phyloP scores from a whole-genome alignment of 1,139 yeast genomes.

The Entelexis sorbosivorans region DNA sequence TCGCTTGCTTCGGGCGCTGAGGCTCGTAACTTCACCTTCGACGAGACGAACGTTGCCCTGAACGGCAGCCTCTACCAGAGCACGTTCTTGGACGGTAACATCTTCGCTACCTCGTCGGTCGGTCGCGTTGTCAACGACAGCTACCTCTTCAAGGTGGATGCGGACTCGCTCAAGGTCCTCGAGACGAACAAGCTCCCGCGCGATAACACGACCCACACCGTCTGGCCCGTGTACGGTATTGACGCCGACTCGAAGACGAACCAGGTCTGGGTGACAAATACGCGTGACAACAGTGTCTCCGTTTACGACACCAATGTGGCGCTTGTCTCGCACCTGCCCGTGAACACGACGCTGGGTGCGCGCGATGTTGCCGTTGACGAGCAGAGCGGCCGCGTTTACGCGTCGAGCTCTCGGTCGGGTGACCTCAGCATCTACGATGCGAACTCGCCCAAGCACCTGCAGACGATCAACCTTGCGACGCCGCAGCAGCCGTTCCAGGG shows the following conservation, averaged over 20 bases:
- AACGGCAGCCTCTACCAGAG: constrained; percentile 17
- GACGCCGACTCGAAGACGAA: constrained; percentile 4
- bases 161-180: constrained; percentile 4
- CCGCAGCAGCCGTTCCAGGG: constrained; percentile 8
- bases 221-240: constrained; percentile 15
- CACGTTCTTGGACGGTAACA: constrained; percentile 1
- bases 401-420: constrained; percentile 1
- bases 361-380: constrained; percentile 14
- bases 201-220: not conserved
- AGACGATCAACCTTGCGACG: not conserved
- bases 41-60: constrained; percentile 1
- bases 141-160: constrained; percentile 12
- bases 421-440: constrained; percentile 8
- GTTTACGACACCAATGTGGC: constrained; percentile 7
- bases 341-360: not conserved
- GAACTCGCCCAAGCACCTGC: not conserved
- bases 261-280: constrained; percentile 16
- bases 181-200: not conserved
- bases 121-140: constrained; percentile 15
- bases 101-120: constrained; percentile 12
- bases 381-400: constrained; percentile 7
- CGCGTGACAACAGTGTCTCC: constrained; percentile 14
- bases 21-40: constrained; percentile 6
- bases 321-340: constrained; percentile 6
- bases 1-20: not conserved